These are phyloP conservation scores for Trichophyton verrucosum DNA, from an alignment of 2,329 filamentous ascomycete species.

Conservation along the genomic window DNA sequence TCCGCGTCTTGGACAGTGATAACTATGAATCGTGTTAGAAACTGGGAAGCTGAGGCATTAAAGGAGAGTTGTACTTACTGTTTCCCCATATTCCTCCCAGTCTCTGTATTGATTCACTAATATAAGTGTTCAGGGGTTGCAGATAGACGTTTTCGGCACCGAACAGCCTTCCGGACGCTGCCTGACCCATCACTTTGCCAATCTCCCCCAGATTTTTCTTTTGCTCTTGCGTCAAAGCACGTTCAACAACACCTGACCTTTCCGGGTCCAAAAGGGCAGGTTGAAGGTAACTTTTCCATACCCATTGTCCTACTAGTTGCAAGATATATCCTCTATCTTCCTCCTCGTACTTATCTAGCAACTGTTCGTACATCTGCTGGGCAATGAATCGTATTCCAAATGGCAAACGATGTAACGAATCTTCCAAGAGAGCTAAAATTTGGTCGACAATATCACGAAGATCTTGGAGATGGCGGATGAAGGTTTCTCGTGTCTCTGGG, in stretches of 20 bases:
- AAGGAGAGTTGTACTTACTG: constrained; percentile 29
- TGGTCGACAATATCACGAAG: constrained; percentile 89
- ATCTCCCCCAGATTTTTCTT: constrained; percentile 87
- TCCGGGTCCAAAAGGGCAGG: constrained; percentile 82
- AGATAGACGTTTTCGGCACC: constrained; percentile 91
- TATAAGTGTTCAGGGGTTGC: constrained; percentile 84
- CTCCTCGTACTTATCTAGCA: constrained; percentile 63
- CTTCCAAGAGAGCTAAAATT: constrained; percentile 70
- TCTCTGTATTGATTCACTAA: constrained; percentile 71
- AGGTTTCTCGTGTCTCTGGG: constrained; percentile 77
- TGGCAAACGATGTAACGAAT: constrained; percentile 74
- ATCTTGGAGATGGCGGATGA: constrained; percentile 89
- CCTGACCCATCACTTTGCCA: constrained; percentile 79
- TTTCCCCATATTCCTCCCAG: constrained; percentile 62
- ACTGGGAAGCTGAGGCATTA: no score
- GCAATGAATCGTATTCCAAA: constrained; percentile 85
- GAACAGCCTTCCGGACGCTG: constrained; percentile 78
- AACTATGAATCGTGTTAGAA: constrained; percentile 34
- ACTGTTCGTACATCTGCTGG: constrained; percentile 68
- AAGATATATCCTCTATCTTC: constrained; percentile 68
- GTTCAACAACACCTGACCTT: constrained; percentile 84
- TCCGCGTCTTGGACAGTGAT: constrained; percentile 80
- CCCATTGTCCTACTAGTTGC: constrained; percentile 76
- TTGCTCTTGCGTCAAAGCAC: constrained; percentile 75
- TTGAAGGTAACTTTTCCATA: constrained; percentile 89